phyloP scores from a whole-genome alignment of 352 stramenopile genomes.

The Poterioochromonas sp. region DNA sequence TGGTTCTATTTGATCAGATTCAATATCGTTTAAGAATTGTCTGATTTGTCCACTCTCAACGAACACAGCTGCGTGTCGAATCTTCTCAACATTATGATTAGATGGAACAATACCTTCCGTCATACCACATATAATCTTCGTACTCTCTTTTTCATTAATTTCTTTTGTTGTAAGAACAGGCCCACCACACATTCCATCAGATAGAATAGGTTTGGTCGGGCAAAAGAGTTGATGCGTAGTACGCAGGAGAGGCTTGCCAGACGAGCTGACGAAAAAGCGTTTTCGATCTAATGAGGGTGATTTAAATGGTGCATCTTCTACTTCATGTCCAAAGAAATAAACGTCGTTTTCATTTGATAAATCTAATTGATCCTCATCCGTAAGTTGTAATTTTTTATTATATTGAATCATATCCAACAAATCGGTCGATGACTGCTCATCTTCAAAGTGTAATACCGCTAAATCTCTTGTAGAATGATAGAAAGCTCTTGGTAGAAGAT shows the following conservation, averaged over 20 bases:
- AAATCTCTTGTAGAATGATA: not conserved
- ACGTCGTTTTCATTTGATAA: not conserved
- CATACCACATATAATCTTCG: not conserved
- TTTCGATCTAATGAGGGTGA: not conserved
- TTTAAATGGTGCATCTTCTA: too few species aligned
- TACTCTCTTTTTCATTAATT: not conserved
- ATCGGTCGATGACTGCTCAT: not conserved
- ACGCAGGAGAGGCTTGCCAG: not conserved
- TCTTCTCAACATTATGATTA: not conserved
- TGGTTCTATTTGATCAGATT: not conserved
- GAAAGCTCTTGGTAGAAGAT: not conserved
- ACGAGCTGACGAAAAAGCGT: not conserved
- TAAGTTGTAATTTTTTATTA: not conserved
- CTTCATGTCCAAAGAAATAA: too few species aligned
- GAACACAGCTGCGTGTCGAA: not conserved
- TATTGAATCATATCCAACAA: too few species aligned
- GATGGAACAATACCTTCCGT: slow-evolving; percentile 23
- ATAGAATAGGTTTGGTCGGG: not conserved
- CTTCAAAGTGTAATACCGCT: not conserved
- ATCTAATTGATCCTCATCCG: not conserved
- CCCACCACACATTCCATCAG: slow-evolving; percentile 15
- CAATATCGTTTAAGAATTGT: not conserved
- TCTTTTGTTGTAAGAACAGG: not conserved
- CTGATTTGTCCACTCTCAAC: not conserved
- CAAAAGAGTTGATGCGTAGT: not conserved